Percentiles rank a stretch among this genome's conserved stretches.
Conservation (phyloP, 441 rosid species). For the Cnidoscolus chayamansa region DNA sequence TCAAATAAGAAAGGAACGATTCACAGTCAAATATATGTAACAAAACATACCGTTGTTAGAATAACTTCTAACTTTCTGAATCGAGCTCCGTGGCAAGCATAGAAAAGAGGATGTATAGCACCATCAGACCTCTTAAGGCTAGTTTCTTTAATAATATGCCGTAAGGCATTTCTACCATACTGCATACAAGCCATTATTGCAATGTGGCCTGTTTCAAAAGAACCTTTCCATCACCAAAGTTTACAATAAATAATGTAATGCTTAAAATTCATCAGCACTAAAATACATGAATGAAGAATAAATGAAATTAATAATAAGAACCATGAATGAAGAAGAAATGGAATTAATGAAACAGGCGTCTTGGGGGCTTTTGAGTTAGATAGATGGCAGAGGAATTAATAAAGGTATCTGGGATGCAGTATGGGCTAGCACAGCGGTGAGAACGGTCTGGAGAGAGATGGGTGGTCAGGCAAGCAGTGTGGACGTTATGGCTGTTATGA, state of each 20-base stretch:
- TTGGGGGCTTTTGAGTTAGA: too few relatives aligned
- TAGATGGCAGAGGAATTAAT: too few relatives aligned
- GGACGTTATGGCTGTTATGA: too few relatives aligned
- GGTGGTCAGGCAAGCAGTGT: too few relatives aligned
- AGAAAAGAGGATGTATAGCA: constrained; percentile 48
- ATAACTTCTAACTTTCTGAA: constrained; percentile 68
- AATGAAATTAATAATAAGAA: too few relatives aligned
- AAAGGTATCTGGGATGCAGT: too few relatives aligned
- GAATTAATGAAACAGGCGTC: too few relatives aligned
- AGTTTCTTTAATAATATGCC: constrained; percentile 36
- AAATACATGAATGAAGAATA: too few relatives aligned
- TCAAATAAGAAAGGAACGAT: not conserved
- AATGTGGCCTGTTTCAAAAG: constrained; percentile 5
- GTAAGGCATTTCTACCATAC: constrained; percentile 47
- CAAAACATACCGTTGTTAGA: constrained; percentile 59
- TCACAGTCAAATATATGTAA: not conserved
- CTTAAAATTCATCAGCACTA: not conserved
- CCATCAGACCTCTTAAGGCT: constrained; percentile 35
- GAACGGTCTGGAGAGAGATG: too few relatives aligned
- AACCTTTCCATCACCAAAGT: not conserved
- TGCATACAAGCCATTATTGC: constrained; percentile 44
- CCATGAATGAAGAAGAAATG: too few relatives aligned
- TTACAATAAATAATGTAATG: not conserved
- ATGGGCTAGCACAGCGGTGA: too few relatives aligned
- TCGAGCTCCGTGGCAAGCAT: constrained; percentile 71